Base-by-base conservation (phyloP, 2,329 filamentous ascomycete species). In the Ophiostoma montium region DNA sequence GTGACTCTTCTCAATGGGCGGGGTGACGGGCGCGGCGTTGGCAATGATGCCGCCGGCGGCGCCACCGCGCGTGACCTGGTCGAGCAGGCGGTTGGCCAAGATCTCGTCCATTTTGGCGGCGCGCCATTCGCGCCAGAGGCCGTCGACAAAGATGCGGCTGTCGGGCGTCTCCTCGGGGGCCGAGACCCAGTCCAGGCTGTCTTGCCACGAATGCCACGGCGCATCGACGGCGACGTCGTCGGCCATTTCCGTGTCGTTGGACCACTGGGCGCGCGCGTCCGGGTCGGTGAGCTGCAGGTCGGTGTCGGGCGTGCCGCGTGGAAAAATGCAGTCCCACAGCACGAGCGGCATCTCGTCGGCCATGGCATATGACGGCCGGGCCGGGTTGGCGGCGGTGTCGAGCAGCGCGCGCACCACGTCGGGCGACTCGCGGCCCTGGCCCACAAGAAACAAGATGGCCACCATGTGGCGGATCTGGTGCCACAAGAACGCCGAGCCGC, bases 401-500 rank as follows among this genome's bases (percentile, higher is more conserved):
- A 98, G 74, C 38, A 98, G 70, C 21, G 82, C 72, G 47, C 78
- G 72, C 39, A 96, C 71, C 13, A 96, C 67, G 0, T 75, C 75
- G 0, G 89, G 84, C 27, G 71, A 62, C 63, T 98, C 92, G 15
- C 94, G 75, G 0, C 87, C 80, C 66, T 98, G 92, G 27, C 86
- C 92, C 9, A 96, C 80, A 11, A 92, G 71, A 69, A 98, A 96
- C n/a, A 98, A 70, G 7, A 96, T 71, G 15, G 82, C 78, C n/a
- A 94, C 81, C 78, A 98, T 89, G 68, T 90, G 86, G 21, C 92
- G 81, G 57, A 98, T 94, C 67, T 98, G 92, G 67, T 98, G 92
- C 92, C 92, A 98, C 43, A 98, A 68, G 65, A 98, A 98, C 2
- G 89, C 92, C 8, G 84, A 88, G 18, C 92, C 92, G 57, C 89